Evolutionary conservation across 331 rosid genomes (phyloP), one percentile per base, ranked within the genome.

Genomic region (Stylosanthes scabra): DNA sequence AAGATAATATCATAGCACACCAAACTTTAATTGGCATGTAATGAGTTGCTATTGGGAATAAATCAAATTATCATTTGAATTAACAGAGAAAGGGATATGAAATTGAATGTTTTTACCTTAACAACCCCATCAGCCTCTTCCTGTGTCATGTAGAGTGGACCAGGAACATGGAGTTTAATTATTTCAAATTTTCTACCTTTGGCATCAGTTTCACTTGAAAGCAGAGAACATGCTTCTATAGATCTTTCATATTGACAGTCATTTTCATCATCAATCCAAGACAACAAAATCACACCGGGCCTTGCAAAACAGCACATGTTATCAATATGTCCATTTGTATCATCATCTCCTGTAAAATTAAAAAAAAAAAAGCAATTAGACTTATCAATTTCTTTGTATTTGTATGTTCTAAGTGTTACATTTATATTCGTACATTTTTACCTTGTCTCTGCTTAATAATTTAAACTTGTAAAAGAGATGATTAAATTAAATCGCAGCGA

Each of bases 291-390:
- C 89, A 88, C 92, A 64, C 97, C 97, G 37, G 99, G 93, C 83
- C 83, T 91, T 63, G 29, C 96, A 67, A 95, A 95, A 79, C 96
- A 91, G 81, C 99, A 95, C 88, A 91, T 84, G 77, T 88, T 95
- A 86, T 95, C 99, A 9, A 91, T 82, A 72, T 95, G 99, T 74
- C 99, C 99, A 73, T 91, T 91, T 15, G 99, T 95, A 78, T 91
- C 99, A 71, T 91, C 97, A 72, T 95, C 99, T 28, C 99, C 99
- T 95, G 89, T 50, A 66, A 56, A n/a, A n/a, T n/a, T n/a, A n/a
- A n/a, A n/a, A n/a, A n/a, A n/a, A n/a, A 81, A 75, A 63, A 64
- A 54, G 25, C 25, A 31, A 70, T 54, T 66, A 72, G 52, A 63
- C 14, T 37, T 20, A 20, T 20, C 25, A 20, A 20, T 20, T 20